A percentile compares a stretch with the other conserved stretches of the same genome.
Conservation (phyloP, 164 flowering plant genomes). For the Cinnamomum micranthum region DNA sequence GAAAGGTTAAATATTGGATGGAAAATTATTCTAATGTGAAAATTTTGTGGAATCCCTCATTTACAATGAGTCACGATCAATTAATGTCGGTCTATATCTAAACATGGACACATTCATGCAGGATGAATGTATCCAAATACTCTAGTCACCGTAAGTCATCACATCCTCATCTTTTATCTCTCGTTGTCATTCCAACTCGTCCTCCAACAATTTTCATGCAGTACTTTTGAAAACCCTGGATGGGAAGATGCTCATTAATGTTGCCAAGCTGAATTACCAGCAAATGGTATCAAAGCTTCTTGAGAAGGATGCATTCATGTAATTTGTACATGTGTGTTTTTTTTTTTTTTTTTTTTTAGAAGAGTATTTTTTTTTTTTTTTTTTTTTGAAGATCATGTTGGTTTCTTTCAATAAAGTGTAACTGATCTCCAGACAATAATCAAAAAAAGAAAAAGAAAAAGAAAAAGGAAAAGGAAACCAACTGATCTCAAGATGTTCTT, state of each 20-base stretch:
- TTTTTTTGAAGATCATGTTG: too few relatives aligned
- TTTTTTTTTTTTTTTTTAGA: neutral
- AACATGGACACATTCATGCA: neutral
- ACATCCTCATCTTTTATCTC: neutral
- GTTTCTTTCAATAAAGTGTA: too few relatives aligned
- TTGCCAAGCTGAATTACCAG: slow-evolving; percentile 91
- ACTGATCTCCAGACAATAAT: too few relatives aligned
- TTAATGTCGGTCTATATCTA: neutral
- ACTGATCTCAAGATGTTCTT: too few relatives aligned
- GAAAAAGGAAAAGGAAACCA: too few relatives aligned
- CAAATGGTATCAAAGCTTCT: slow-evolving; percentile 79
- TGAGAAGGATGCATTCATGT: slow-evolving; percentile 90
- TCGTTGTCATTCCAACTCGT: neutral
- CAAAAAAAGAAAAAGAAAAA: too few relatives aligned
- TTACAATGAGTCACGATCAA: neutral
- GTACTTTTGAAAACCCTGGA: slow-evolving; percentile 91
- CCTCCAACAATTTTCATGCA: slow-evolving; percentile 25
- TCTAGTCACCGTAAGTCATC: neutral
- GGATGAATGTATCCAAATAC: neutral
- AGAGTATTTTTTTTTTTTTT: too few relatives aligned
- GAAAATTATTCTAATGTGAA: neutral
- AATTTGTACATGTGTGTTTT: neutral
- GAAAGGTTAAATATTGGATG: neutral
- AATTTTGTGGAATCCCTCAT: neutral
- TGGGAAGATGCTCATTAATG: slow-evolving; percentile 91